Percentiles rank a stretch among this genome's conserved stretches.
phyloP scores from a whole-genome alignment of 257 asterid genomes.

The Scutellaria barbata region DNA sequence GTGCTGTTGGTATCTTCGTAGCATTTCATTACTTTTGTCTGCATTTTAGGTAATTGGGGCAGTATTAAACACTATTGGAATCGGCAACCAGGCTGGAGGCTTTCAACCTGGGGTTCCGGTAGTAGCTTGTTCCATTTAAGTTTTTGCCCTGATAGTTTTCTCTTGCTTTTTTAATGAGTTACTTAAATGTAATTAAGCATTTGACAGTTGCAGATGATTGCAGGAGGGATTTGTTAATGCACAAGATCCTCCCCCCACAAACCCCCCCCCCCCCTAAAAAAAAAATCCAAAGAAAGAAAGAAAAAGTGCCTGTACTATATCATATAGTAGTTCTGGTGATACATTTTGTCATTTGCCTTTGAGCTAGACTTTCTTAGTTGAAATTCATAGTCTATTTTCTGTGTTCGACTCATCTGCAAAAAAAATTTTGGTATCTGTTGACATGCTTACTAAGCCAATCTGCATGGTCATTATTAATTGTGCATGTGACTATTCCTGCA shows the following conservation, averaged over 20 bases:
- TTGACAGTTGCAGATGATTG: slow-evolving; percentile 9
- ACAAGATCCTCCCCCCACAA: too few species aligned
- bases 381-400: not conserved
- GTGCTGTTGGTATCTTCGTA: not conserved
- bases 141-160: not conserved
- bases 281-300: not conserved
- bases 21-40: slow-evolving; percentile 22
- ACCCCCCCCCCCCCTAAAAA: too few species aligned
- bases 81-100: slow-evolving; percentile 67
- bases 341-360: not conserved
- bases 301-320: not conserved
- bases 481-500: not conserved
- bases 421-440: not conserved
- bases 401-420: not conserved
- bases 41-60: slow-evolving; percentile 80
- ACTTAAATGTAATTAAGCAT: slow-evolving; percentile 2
- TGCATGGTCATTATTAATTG: not conserved
- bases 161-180: not conserved
- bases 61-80: slow-evolving; percentile 75
- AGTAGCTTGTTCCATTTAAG: slow-evolving; percentile 18
- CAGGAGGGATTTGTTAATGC: not conserved
- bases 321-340: not conserved
- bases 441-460: not conserved
- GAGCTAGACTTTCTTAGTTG: not conserved
- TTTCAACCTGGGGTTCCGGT: slow-evolving; percentile 74